A percentile compares a stretch with the other conserved stretches of the same genome.
These are phyloP conservation scores for Fusarium setosum DNA, from an alignment of 2,329 filamentous ascomycete species.

Conservation along the genomic window DNA sequence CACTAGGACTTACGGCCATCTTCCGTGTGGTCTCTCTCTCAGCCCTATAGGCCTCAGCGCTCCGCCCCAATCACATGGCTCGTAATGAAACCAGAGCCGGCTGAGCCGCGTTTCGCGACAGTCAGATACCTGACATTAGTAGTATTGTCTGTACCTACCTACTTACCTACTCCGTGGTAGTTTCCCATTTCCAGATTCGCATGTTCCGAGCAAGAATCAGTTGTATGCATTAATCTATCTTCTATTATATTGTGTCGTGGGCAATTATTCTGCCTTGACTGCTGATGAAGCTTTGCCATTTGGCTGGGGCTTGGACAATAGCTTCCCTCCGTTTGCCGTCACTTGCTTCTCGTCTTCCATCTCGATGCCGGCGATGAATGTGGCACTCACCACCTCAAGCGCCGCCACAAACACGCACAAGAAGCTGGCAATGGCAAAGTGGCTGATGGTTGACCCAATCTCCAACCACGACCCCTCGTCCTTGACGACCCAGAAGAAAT, in stretches of 20 bases:
- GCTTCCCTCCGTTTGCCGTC: slow-evolving; percentile 1
- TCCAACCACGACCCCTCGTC: slow-evolving; percentile 98
- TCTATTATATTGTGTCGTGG: neutral
- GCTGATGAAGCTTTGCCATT: slow-evolving; percentile 27
- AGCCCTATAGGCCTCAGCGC: slow-evolving; percentile 32
- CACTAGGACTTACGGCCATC: slow-evolving; percentile 39
- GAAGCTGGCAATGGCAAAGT: slow-evolving; percentile 92
- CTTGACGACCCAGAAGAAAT: slow-evolving; percentile 97
- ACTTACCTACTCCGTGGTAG: too few species aligned
- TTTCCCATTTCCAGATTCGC: neutral
- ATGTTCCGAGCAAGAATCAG: neutral
- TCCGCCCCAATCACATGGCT: slow-evolving; percentile 17
- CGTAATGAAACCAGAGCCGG: neutral
- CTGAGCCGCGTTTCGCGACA: neutral
- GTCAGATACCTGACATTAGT: too few species aligned
- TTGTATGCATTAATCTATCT: slow-evolving; percentile 1
- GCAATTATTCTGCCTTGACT: slow-evolving; percentile 10
- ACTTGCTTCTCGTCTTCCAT: slow-evolving; percentile 56
- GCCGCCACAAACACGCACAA: slow-evolving; percentile 91
- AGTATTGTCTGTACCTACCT: too few species aligned
- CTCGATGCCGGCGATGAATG: slow-evolving; percentile 84
- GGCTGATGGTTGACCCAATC: slow-evolving; percentile 95
- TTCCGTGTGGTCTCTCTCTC: slow-evolving; percentile 34
- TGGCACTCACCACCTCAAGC: slow-evolving; percentile 85
- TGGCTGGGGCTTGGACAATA: slow-evolving; percentile 2